Base-by-base conservation (phyloP, 2,329 filamentous ascomycete species). In the Gnomoniopsis sp. region DNA sequence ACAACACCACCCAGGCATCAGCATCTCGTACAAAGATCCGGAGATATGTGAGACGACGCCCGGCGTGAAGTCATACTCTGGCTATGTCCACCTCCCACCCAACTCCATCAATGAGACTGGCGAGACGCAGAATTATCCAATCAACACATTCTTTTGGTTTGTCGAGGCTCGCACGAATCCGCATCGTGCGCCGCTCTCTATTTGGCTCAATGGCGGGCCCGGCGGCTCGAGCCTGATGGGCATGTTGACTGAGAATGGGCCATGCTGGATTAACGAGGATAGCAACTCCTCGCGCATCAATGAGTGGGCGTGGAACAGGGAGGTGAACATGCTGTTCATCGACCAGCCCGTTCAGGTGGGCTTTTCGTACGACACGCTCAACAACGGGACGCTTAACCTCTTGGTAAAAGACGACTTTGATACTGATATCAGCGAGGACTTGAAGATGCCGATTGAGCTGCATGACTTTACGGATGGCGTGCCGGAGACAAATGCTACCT, bases 71-170 rank as follows among this genome's bases (percentile, higher is more conserved):
- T 88, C 90, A 69, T 87, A 81, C 68, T 75, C 80, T 0, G 84
- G 84, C 36, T 87, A 86, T 62, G 79, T 87, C 15, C 78, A 82
- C 68, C 74, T 87, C 3, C 81, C 82, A 2, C 75, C 77, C 2
- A 74, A 74, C 30, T 71, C 76, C 1, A 63, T 76, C 48, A 64
- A 68, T 33, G 61, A 61, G 51, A 46, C 48, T 26, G 63, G 58
- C n/a, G 55, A 59, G 51, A 41, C 44, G 14, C 61, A 74, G 26
- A 65, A 71, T 38, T 81, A 84, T 64, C 69, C 81, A 62, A 83
- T 85, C 66, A 86, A 85, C 66, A 83, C 81, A n/a, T 87, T 86
- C 70, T 88, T 87, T 70, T 85, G 84, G 82, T 87, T 86, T 66
- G 82, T 87, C 61, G 83, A 86, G 65, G 75, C 84, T 15, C 76